Percentiles rank a stretch among this genome's conserved stretches.
Evolutionary conservation across 1,284 basidiomycete species (phyloP).

Genomic region (Leccinum glutinopallens): DNA sequence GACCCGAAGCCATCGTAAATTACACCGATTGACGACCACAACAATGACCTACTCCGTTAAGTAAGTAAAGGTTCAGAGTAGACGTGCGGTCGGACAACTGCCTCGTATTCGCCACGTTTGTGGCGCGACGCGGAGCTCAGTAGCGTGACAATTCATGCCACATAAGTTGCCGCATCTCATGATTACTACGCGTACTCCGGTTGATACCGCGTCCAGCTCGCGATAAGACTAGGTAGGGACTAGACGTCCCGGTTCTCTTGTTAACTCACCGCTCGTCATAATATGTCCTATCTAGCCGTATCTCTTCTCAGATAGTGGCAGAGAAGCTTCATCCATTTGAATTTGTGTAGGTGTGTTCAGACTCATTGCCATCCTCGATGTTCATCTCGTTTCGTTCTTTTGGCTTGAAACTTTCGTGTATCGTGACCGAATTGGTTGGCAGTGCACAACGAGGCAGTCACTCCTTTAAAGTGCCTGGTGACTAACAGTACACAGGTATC

Average conservation of each 20-base stretch:
- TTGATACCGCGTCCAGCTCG: conserved; percentile 8
- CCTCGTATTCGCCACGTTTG: conserved; percentile 35
- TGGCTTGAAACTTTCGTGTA: conserved; percentile 18
- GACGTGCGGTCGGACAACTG: conserved; percentile 10
- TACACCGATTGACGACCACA: conserved; percentile 14
- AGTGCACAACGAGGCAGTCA: conserved; percentile 32
- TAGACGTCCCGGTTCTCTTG: not conserved
- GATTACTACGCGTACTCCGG: conserved; percentile 6
- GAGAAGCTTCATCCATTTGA: conserved; percentile 34
- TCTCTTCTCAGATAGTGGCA: conserved; percentile 25
- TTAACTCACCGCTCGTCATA: conserved; percentile 2
- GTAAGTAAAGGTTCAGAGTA: conserved; percentile 11
- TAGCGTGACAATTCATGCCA: conserved; percentile 9
- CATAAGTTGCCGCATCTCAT: conserved; percentile 6
- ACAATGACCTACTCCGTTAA: conserved; percentile 12
- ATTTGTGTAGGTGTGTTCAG: conserved; percentile 22
- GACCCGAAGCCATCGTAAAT: conserved; percentile 27
- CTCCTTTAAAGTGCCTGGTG: conserved; percentile 20
- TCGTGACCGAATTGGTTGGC: conserved; percentile 25
- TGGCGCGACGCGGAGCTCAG: conserved; percentile 14
- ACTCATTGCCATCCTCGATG: conserved; percentile 34
- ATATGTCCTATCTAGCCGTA: conserved; percentile 18
- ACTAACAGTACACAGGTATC: conserved; percentile 23
- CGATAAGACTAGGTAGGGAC: conserved; percentile 25
- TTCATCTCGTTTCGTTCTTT: conserved; percentile 20